Conservation (phyloP, 78 protist species). For the Guillardia theta region DNA sequence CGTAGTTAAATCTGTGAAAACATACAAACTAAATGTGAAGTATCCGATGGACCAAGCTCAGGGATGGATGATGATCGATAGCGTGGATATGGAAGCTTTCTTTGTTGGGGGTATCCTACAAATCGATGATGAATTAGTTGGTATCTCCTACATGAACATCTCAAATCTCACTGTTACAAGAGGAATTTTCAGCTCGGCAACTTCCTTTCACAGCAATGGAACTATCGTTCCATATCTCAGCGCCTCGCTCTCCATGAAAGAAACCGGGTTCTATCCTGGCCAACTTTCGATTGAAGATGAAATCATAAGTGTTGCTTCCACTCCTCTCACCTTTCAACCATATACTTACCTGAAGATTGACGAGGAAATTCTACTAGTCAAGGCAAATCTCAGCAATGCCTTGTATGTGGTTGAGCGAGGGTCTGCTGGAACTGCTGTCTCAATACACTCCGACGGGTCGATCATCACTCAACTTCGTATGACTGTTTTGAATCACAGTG, state of each 20-base stretch:
- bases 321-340: not conserved
- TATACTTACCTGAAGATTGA: not conserved
- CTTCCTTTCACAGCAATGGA: too few relatives aligned
- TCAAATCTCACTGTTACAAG: not conserved
- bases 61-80: too few relatives aligned
- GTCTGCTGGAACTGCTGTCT: not conserved
- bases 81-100: too few relatives aligned
- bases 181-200: too few relatives aligned
- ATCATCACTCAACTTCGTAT: too few relatives aligned
- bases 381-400: not conserved
- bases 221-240: not conserved
- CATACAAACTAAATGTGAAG: too few relatives aligned
- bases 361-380: not conserved
- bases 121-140: too few relatives aligned
- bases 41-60: too few relatives aligned
- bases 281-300: not conserved
- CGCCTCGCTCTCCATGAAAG: not conserved
- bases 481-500: too few relatives aligned
- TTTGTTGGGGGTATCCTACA: too few relatives aligned
- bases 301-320: not conserved
- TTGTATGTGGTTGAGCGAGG: not conserved
- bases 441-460: not conserved
- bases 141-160: too few relatives aligned
- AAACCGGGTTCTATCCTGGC: not conserved
- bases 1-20: too few relatives aligned